Base-by-base conservation (phyloP, 371 early-diverging fungal species). In the Fennellomyces sp. region DNA sequence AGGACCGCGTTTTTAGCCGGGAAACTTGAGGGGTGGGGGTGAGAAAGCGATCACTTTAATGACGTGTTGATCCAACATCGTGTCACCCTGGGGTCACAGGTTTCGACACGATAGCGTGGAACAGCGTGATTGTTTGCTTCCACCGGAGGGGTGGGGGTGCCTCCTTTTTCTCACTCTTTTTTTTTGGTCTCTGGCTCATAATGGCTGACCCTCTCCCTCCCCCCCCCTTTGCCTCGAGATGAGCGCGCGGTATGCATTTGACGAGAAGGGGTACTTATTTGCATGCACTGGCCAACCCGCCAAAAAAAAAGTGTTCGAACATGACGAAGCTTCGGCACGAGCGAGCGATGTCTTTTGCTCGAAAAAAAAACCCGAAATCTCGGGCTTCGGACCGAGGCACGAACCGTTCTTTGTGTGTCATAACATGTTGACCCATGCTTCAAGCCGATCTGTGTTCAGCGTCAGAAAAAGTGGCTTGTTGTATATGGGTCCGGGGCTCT, bases 211-310 rank as follows among this genome's bases (percentile, higher is more conserved):
- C n/a, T n/a, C n/a, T n/a, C n/a, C n/a, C n/a, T n/a, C n/a, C n/a
- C n/a, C n/a, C n/a, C n/a, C n/a, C n/a, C n/a, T n/a, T n/a, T n/a
- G n/a, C n/a, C 11, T 39, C 15, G 15, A n/a, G 39, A 17, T 10
- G 39, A n/a, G 39, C 10, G 15, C 5, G 15, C n/a, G 39, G 39
- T 11, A 15, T 11, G 39, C n/a, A 15, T 11, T 11, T 6, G 13
- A 13, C 6, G 35, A 33, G 35, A 33, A 13, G 13, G 35, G 13
- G 35, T 33, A 47, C 23, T 25, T 11, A 19, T 38, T 25, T 35
- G 38, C 38, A 54, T 54, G 55, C 55, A 54, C 55, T 54, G 55
- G 55, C 55, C 55, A 54, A 33, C 55, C 55, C 55, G 55, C 55
- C 55, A 54, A 54, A 54, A 50, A 31, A 54, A 28, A 35, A 35